Percentiles rank a stretch among this genome's conserved stretches.
Conservation (phyloP, 75 land plant species). For the Isoetes taiwanensis region DNA sequence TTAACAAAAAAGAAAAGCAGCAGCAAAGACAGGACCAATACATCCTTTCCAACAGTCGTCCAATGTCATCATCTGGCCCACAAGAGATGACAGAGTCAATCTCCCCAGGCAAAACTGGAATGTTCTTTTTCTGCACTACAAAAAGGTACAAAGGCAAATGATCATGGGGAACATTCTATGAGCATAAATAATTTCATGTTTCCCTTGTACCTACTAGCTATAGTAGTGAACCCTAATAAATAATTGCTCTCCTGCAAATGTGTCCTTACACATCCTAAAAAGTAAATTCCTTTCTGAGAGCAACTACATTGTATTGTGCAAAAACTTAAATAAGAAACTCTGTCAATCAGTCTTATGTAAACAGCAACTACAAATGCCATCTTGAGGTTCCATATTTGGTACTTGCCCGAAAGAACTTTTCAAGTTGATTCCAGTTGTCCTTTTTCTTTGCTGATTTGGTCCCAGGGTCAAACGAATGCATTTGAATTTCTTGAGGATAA, state of each 20-base stretch:
- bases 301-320: no score
- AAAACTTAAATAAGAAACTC: no score
- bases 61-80: slow-evolving; percentile 20
- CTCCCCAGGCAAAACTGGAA: slow-evolving; percentile 24
- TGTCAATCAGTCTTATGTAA: no score
- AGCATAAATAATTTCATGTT: not conserved
- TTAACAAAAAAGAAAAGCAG: no score
- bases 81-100: slow-evolving; percentile 26
- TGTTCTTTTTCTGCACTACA: slow-evolving; percentile 18
- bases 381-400: no score
- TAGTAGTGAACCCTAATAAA: no score
- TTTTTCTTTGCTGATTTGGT: slow-evolving; percentile 20
- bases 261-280: no score
- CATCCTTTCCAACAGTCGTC: slow-evolving; percentile 25
- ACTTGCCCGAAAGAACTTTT: slow-evolving; percentile 20
- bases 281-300: no score
- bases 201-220: no score
- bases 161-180: not conserved
- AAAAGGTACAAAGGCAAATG: not conserved
- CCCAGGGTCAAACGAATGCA: slow-evolving; percentile 32
- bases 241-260: no score
- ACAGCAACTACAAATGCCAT: no score
- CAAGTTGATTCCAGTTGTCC: slow-evolving; percentile 28
- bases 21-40: slow-evolving; percentile 21
- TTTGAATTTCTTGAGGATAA: slow-evolving; percentile 28